Base-by-base conservation (phyloP, 116 monocot species). In the Iris pallida region DNA sequence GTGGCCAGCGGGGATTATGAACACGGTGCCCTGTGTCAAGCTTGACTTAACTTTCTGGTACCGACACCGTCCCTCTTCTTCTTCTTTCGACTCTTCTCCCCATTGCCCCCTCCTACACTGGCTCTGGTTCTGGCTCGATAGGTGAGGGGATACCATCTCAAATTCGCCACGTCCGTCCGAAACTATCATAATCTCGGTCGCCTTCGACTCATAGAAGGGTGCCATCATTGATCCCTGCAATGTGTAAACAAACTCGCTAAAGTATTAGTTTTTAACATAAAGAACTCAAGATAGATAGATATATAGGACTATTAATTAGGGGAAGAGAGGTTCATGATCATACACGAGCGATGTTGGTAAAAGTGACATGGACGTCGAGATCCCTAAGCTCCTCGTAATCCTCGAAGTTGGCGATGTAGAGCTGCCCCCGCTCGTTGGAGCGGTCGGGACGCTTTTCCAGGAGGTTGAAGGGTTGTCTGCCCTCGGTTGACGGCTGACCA, bases 201-300 rank as follows among this genome's bases (percentile, higher is more conserved):
- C 68, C 46, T 55, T 68, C 0, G 84, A 48, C 79, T 84, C 82
- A 79, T 78, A 84, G 67, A 59, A 61, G 2, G 84, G 84, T 5
- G 78, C 79, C 17, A 70, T 62, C 91, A 91, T 84, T 3, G 91
- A 81, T 49, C 91, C 76, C 90, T 86, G 53, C 4, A 58, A 13
- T 20, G 30, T 30, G 30, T 30, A 30, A 30, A 30, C 30, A 30
- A 30, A 30, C 30, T 30, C 30, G 30, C 30, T 30, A 30, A 30
- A 30, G 30, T 30, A 30, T n/a, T n/a, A 30, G 3, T 30, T 30
- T 3, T 30, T 30, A 30, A 30, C 30, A 30, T 30, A 30, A 30
- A 30, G 30, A 30, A 30, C 30, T 30, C 30, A 3, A 30, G 30
- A 30, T 30, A 30, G n/a, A n/a, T n/a, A n/a, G n/a, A n/a, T 30